Percentiles rank a stretch among this genome's conserved stretches.
phyloP scores from a whole-genome alignment of 768 basidiomycete genomes.

The Lactarius hatsudake region DNA sequence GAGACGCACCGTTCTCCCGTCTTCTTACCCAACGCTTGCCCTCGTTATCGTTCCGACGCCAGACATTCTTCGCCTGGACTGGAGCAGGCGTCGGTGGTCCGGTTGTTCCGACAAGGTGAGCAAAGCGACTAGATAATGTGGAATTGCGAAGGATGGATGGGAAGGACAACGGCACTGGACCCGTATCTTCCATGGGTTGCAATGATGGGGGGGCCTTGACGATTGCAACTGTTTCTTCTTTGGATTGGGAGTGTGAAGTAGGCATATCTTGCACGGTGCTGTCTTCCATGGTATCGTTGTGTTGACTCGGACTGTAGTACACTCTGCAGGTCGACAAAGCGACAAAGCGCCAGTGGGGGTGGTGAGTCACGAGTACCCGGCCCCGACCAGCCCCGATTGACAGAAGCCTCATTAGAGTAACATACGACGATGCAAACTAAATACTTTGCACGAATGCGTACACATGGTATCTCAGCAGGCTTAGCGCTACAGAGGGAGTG shows the following conservation, averaged over 20 bases:
- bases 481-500: neutral
- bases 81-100: conserved; percentile 4
- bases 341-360: neutral
- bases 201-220: neutral
- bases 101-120: conserved; percentile 42
- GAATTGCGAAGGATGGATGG: conserved; percentile 66
- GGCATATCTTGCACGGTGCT: neutral
- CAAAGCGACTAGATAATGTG: conserved; percentile 50
- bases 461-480: neutral
- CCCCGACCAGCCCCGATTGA: neutral
- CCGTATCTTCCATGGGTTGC: conserved; percentile 17
- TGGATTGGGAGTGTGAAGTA: neutral
- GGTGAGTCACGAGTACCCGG: conserved; percentile 8
- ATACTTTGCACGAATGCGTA: neutral
- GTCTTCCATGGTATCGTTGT: neutral
- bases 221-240: neutral
- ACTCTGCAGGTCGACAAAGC: neutral
- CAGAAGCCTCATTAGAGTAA: neutral
- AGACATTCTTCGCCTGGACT: conserved; percentile 40
- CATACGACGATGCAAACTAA: neutral
- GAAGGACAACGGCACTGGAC: conserved; percentile 60
- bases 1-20: conserved; percentile 66
- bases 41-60: conserved; percentile 56
- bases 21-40: conserved; percentile 77
- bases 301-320: neutral